Evolutionary conservation across 495 filamentous ascomycete genomes (phyloP).

Genomic region (Aspergillus biplanus): DNA sequence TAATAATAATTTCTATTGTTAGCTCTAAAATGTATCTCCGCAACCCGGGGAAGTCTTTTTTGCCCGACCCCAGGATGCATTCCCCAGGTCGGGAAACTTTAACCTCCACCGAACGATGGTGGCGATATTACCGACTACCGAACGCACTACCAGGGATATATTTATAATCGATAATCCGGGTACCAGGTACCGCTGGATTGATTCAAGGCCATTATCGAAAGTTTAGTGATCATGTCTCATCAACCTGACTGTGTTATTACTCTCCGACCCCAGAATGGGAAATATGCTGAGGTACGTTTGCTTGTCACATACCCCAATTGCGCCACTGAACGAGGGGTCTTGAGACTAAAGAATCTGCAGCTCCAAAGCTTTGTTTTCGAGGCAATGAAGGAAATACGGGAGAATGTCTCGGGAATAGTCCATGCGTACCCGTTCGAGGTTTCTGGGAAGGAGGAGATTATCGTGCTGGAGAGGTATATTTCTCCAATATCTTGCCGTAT

Average conservation of each 20-base stretch:
- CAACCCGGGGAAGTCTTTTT: too few species aligned
- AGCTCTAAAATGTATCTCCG: too few species aligned
- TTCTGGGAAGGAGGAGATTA: constrained; percentile 1
- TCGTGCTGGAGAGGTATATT: neutral
- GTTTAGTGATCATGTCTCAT: too few species aligned
- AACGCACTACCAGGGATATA: too few species aligned
- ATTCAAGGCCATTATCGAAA: too few species aligned
- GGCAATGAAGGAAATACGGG: neutral
- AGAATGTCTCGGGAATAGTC: neutral
- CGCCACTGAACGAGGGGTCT: neutral
- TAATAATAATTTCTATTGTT: too few species aligned
- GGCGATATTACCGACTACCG: too few species aligned
- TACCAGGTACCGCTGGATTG: too few species aligned
- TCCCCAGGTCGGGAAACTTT: too few species aligned
- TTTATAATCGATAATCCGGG: too few species aligned
- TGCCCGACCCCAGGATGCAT: too few species aligned
- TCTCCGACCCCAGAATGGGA: neutral
- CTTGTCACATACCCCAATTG: neutral
- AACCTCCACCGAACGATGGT: too few species aligned
- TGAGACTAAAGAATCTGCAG: neutral
- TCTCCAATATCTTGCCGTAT: neutral
- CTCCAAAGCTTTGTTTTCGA: neutral
- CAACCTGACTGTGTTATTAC: constrained; percentile 3
- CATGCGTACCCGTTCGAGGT: constrained; percentile 4
- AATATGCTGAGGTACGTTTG: constrained; percentile 1